Base-by-base conservation (phyloP, 495 filamentous ascomycete genomes). In the Lasiosphaeria hispida region DNA sequence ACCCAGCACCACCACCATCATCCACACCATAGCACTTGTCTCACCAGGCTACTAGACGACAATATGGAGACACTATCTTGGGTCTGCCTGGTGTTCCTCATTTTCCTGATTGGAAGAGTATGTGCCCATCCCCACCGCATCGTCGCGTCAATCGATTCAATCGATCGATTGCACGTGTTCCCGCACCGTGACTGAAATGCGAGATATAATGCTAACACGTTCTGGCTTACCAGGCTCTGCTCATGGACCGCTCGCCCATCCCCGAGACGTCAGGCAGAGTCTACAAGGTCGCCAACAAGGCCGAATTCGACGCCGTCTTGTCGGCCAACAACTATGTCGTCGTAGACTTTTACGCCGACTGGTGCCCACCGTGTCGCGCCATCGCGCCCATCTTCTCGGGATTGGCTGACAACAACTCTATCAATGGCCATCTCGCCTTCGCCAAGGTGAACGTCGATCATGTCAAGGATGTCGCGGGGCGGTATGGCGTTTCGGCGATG, bases 331-430 rank as follows among this genome's bases (percentile, higher is more conserved):
- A 59, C 4, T 69, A 72, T 63, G 71, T 75, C n/a, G 69, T 65
- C 7, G 67, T 75, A 7, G 72, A 76, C 59, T 74, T 85, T 70
- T 80, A 77, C 69, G 83, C 82, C 9, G 80, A 81, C 63, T 87
- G 84, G 84, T 87, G 84, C 65, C 78, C 77, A 9, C 84, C 85
- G 19, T 87, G 84, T 78, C 83, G 83, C 62, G 75, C 75, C 51
- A 85, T 87, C 68, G 76, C 80, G n/a, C 84, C 84, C 30, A 65
- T 75, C 62, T 85, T 81, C 72, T 73, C 75, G 38, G 60, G 68
- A 36, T 76, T 84, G 18, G 81, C 82, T 9, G 48, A 63, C 38
- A 65, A 69, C 34, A 74, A 83, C 63, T 58, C 68, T 9, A 64
- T 63, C 18, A 67, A 73, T 1, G 70, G 72, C 10, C 65, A 72